Conservation (phyloP, 306 rosid species). For the Vigna angularis region DNA sequence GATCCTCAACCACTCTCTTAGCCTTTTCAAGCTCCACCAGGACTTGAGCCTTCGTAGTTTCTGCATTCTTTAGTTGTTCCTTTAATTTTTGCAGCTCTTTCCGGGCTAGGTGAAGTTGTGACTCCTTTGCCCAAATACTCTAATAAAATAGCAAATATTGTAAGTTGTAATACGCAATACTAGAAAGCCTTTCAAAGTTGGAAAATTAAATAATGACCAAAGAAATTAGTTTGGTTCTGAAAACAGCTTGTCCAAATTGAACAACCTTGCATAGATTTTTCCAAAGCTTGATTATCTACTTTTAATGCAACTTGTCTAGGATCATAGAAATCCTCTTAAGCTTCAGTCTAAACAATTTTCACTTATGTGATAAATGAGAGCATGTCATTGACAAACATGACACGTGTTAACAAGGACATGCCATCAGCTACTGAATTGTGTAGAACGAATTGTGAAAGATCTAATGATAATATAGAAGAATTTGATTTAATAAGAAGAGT, state of each 20-base stretch:
- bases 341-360: neutral
- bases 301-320: neutral
- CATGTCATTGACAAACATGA: constrained; percentile 6
- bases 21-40: constrained; percentile 67
- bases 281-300: constrained; percentile 3
- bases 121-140: constrained; percentile 68
- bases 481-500: constrained; percentile 6
- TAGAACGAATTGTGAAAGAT: neutral
- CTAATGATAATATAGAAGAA: neutral
- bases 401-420: neutral
- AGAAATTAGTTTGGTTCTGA: neutral
- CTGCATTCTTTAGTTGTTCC: constrained; percentile 67
- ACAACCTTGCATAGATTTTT: neutral
- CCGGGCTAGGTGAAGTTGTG: constrained; percentile 66
- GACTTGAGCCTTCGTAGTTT: constrained; percentile 70
- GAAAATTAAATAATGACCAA: constrained; percentile 1
- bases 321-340: constrained; percentile 15
- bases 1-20: constrained; percentile 56
- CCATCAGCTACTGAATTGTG: neutral
- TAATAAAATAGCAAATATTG: constrained; percentile 44
- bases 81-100: constrained; percentile 72
- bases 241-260: constrained; percentile 17
- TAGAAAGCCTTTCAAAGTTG: neutral
- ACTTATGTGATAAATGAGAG: neutral
- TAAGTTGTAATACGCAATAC: neutral